Conservation (phyloP, 805 yeast genomes). For the Grigorovia yakushimaensis region DNA sequence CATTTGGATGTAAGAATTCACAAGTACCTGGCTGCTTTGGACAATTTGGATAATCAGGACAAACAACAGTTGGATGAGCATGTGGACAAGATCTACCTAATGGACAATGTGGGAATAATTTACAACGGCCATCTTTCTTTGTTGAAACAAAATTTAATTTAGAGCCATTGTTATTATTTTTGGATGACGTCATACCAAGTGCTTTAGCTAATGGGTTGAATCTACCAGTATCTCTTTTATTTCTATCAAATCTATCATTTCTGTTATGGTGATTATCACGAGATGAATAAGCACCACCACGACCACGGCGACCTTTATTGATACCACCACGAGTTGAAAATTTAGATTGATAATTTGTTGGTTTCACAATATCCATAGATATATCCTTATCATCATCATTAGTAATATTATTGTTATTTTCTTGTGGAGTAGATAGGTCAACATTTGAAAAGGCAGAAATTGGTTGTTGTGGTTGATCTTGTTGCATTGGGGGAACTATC, state of each 20-base stretch:
- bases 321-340: constrained; percentile 7
- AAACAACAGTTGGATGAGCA: constrained; percentile 71
- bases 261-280: constrained; percentile 1
- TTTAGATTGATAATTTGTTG: constrained; percentile 14
- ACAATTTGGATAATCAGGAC: constrained; percentile 71
- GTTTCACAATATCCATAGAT: constrained; percentile 5
- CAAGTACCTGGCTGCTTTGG: constrained; percentile 76
- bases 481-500: constrained; percentile 6
- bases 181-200: constrained; percentile 25
- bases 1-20: constrained; percentile 72
- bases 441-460: constrained; percentile 24
- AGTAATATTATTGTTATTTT: neutral
- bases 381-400: constrained; percentile 7
- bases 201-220: constrained; percentile 33
- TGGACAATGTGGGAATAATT: constrained; percentile 61
- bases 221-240: constrained; percentile 18
- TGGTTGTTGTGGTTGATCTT: constrained; percentile 11
- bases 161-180: constrained; percentile 1
- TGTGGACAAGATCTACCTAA: constrained; percentile 54
- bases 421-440: constrained; percentile 13
- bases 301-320: constrained; percentile 3
- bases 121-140: constrained; percentile 56
- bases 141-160: constrained; percentile 32
- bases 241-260: neutral
- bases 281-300: constrained; percentile 13